These are phyloP conservation scores for Sporothrix dimorphospora DNA, from an alignment of 2,329 filamentous ascomycete genomes.

Conservation along the genomic window DNA sequence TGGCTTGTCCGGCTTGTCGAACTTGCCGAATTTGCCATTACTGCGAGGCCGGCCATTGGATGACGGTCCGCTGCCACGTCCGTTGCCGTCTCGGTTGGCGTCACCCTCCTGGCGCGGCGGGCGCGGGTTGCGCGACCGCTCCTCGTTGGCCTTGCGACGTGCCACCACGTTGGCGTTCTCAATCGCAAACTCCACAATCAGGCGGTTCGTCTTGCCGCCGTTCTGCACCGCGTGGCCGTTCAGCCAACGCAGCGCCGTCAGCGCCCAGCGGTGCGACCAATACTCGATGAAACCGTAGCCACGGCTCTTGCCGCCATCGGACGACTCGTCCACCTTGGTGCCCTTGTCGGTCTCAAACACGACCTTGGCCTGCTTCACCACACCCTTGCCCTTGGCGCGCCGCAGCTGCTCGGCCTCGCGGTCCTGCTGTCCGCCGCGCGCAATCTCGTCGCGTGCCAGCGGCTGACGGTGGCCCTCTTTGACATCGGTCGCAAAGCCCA, in stretches of 20 bases:
- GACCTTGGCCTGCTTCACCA: conserved; percentile 92
- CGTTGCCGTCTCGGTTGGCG: conserved; percentile 38
- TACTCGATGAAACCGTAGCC: conserved; percentile 99
- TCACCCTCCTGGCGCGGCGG: conserved; percentile 40
- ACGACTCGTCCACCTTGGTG: conserved; percentile 74
- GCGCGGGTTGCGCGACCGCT: conserved; percentile 39
- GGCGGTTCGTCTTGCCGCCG: conserved; percentile 76
- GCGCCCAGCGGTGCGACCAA: conserved; percentile 85
- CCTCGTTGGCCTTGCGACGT: conserved; percentile 68
- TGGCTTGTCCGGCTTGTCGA: not conserved
- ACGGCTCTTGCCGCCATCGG: conserved; percentile 72
- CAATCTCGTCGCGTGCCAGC: conserved; percentile 86
- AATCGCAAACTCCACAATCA: conserved; percentile 97
- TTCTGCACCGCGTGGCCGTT: conserved; percentile 73
- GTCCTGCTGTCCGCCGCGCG: conserved; percentile 78
- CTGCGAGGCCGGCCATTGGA: not conserved
- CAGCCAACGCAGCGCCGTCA: conserved; percentile 93
- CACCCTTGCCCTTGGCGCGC: conserved; percentile 78
- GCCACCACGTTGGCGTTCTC: conserved; percentile 97
- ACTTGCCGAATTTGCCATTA: conserved; percentile 24
- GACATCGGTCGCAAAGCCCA: conserved; percentile 90
- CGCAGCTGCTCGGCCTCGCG: conserved; percentile 77
- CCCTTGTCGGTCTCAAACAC: conserved; percentile 89
- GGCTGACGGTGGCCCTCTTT: conserved; percentile 74
- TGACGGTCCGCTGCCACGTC: not conserved